Conservation (phyloP, 805 yeast species). For the Wickerhamomyces ciferrii region DNA sequence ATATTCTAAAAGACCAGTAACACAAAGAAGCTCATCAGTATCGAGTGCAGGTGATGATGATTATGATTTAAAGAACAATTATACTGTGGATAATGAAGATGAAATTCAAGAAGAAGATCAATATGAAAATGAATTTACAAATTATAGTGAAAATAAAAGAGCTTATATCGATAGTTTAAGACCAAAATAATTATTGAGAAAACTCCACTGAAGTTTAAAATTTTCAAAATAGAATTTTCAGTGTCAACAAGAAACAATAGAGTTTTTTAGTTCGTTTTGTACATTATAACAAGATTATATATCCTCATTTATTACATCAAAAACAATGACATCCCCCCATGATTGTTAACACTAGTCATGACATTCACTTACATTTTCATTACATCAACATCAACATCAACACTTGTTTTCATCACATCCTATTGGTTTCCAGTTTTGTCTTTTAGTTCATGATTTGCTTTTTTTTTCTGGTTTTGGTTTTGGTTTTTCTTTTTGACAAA, state of each 20-base stretch:
- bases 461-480: neutral
- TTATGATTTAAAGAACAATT: conserved; percentile 28
- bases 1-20: conserved; percentile 11
- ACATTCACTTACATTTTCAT: neutral
- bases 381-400: neutral
- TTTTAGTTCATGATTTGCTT: neutral
- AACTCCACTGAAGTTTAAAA: conserved; percentile 2
- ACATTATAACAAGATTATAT: neutral
- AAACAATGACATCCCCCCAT: neutral
- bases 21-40: conserved; percentile 9
- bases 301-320: neutral
- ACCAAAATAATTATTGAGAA: conserved; percentile 23
- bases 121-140: conserved; percentile 40
- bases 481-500: too few species aligned
- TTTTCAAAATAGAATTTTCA: neutral
- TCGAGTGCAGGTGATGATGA: conserved; percentile 12
- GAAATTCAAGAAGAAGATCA: conserved; percentile 39
- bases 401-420: neutral
- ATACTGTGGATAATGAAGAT: conserved; percentile 21
- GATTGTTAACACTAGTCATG: too few species aligned
- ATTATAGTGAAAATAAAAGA: conserved; percentile 36
- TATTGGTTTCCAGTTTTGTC: neutral
- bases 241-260: neutral
- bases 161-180: conserved; percentile 35
- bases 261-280: neutral